These are phyloP conservation scores for Rhizopogon roseolus DNA, from an alignment of 768 basidiomycete genomes.

Conservation along the genomic window DNA sequence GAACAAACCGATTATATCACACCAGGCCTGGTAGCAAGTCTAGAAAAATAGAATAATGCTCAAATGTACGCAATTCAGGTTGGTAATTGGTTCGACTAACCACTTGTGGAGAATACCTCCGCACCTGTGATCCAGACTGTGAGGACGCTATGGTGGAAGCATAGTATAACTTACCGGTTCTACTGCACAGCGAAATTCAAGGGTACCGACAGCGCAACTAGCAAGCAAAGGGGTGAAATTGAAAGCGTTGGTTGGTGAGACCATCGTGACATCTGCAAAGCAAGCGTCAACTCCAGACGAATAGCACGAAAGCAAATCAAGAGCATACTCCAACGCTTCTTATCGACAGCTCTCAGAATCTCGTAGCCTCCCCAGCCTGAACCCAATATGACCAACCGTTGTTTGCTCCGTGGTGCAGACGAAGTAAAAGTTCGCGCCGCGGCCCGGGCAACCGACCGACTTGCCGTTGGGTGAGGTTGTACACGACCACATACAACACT, in stretches of 20 bases:
- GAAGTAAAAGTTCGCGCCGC: slow-evolving; percentile 33
- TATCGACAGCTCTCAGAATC: slow-evolving; percentile 60
- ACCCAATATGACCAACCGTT: slow-evolving; percentile 60
- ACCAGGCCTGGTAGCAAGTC: slow-evolving; percentile 73
- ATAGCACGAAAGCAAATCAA: not conserved
- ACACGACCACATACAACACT: slow-evolving; percentile 3
- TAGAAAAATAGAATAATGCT: slow-evolving; percentile 15
- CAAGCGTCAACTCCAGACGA: slow-evolving; percentile 1
- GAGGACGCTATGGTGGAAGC: not conserved
- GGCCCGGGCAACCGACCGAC: not conserved
- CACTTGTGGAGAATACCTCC: slow-evolving; percentile 51
- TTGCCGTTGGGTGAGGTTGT: not conserved
- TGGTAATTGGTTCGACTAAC: slow-evolving; percentile 28
- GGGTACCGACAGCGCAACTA: slow-evolving; percentile 69
- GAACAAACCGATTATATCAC: slow-evolving; percentile 57
- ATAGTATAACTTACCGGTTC: slow-evolving; percentile 57
- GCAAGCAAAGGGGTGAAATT: slow-evolving; percentile 45
- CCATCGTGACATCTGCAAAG: slow-evolving; percentile 52
- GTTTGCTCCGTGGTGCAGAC: slow-evolving; percentile 28
- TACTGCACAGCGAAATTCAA: slow-evolving; percentile 76
- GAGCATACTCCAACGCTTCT: slow-evolving; percentile 62
- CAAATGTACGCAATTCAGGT: not conserved
- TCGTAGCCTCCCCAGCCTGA: slow-evolving; percentile 81
- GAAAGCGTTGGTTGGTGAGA: slow-evolving; percentile 53
- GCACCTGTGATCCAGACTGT: slow-evolving; percentile 33